Evolutionary conservation across 257 asterid genomes (phyloP), one percentile per base, ranked within the genome.

Genomic region (Nicotiana obtusifolia): DNA sequence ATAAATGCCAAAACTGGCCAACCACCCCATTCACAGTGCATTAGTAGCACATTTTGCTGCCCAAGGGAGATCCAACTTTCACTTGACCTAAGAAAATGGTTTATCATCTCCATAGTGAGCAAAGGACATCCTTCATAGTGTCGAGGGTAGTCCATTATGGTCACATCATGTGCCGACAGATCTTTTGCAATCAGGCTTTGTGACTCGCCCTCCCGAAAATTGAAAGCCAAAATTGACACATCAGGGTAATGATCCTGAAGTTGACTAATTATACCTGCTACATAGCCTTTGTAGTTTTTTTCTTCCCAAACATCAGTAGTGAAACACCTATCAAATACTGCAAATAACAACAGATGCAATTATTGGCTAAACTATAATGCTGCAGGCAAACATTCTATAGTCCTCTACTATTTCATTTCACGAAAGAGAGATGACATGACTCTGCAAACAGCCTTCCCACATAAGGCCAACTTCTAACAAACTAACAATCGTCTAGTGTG

Each of bases 311-410:
- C 83, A 84, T 89, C 82, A 37, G 86, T 68, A 47, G 93, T 83
- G 65, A 92, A 92, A 87, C 98, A 89, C 88, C 93, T 88, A 83
- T 91, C 91, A 30, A 92, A 93, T 37, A 93, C 98, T 93, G 82
- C 90, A 88, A 76, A 77, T 22, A 73, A 47, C 37, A 22, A 47
- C 15, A 73, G 37, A 73, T 69, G 78, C 64, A n/a, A 28, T 44
- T 75, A 20, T 17, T 11, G 71, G 30, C 79, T 81, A 35, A 64
- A 73, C 33, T 17, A 81, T 16, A 57, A 22, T 66, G 82, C 57
- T 31, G 47, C 64, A 81, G 57, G 53, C 59, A 77, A 60, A 49
- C 80, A 53, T 60, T 24, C 1, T 81, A 54, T 80, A 85, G 81
- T 82, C 83, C 22, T 47, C 22, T 6, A 47, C 35, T 37, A 2